phyloP scores from a whole-genome alignment of 2,329 filamentous ascomycete species.

The Emmonsia crescens region DNA sequence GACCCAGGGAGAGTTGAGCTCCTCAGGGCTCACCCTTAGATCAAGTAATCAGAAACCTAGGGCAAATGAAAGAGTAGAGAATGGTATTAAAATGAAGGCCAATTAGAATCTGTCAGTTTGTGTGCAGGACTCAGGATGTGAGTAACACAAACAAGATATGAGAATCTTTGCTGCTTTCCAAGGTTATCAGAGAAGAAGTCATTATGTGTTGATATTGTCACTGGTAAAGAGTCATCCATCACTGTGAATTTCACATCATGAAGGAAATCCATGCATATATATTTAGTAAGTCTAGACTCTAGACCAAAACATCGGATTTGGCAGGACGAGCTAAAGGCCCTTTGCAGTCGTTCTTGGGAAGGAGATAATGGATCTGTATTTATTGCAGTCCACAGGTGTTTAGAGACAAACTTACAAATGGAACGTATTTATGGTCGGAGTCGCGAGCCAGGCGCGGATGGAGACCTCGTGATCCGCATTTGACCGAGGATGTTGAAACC shows the following conservation, averaged over 20 bases:
- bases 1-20: not conserved
- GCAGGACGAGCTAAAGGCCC: not conserved
- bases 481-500: slow-evolving; percentile 2
- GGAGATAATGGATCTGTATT: not conserved
- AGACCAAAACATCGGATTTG: not conserved
- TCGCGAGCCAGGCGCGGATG: no score
- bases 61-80: not conserved
- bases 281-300: not conserved
- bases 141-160: not conserved
- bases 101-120: not conserved
- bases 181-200: not conserved
- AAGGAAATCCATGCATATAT: not conserved
- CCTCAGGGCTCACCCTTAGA: not conserved
- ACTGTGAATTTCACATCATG: not conserved
- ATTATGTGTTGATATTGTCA: not conserved
- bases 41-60: not conserved
- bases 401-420: no score
- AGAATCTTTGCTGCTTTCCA: not conserved
- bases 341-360: not conserved
- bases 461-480: slow-evolving; percentile 3
- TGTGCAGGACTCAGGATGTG: not conserved
- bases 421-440: no score
- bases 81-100: not conserved
- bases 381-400: no score
- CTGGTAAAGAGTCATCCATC: not conserved